Evolutionary conservation across 2,329 filamentous ascomycete genomes (phyloP).

Genomic region (Xylariaceae sp.): DNA sequence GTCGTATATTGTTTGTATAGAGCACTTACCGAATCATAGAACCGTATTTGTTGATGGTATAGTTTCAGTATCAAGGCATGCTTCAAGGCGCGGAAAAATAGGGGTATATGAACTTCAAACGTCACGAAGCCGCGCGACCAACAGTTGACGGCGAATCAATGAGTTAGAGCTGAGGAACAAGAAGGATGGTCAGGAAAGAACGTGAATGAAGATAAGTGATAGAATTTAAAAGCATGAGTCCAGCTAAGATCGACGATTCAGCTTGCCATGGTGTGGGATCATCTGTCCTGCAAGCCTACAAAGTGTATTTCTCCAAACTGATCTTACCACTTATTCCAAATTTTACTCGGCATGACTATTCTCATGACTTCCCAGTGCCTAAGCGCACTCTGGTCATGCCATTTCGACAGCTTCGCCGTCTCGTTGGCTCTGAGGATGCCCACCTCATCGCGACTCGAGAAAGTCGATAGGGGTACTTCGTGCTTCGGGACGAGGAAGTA

Average conservation of each 20-base stretch:
- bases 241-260: neutral
- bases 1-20: neutral
- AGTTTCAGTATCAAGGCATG: too few species aligned
- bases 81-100: too few species aligned
- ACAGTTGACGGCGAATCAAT: too few species aligned
- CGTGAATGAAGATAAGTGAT: too few species aligned
- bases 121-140: too few species aligned
- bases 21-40: neutral
- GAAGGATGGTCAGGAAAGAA: too few species aligned
- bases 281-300: neutral
- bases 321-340: constrained; percentile 84
- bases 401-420: constrained; percentile 61
- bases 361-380: constrained; percentile 94
- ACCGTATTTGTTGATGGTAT: neutral
- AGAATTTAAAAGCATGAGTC: too few species aligned
- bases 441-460: constrained; percentile 41
- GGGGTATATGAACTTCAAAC: too few species aligned
- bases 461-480: constrained; percentile 56
- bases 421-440: constrained; percentile 57
- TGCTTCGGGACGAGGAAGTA: constrained; percentile 66
- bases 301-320: neutral
- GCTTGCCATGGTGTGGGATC: neutral
- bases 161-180: too few species aligned
- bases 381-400: constrained; percentile 69
- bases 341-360: constrained; percentile 64